Evolutionary conservation across 2,329 filamentous ascomycete species (phyloP), one percentile per base, ranked within the genome.

Genomic region (Botrytis byssoidea): DNA sequence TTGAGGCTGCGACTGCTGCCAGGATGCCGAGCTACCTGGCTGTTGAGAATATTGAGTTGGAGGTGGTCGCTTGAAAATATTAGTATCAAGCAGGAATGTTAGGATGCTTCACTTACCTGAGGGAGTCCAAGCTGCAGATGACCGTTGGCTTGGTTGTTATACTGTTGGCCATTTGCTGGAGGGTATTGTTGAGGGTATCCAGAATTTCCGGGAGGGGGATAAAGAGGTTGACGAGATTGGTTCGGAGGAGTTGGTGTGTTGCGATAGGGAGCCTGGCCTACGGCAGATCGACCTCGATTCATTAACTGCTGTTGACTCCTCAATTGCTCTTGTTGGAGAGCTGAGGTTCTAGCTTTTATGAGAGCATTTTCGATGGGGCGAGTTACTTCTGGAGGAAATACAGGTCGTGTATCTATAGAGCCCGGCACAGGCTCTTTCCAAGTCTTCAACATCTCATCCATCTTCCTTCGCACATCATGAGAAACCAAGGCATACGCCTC

Each of bases 341-440:
- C 88, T 37, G 87, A 88, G 8, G 87, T 88, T 76, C 79, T 80
- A 59, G 93, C 94, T 83, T 96, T 97, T 82, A 96, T 93, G 74
- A 99, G 86, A 69, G 95, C 95, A 83, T 94, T 97, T 35, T 99
- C 96, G 78, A 99, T 98, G 61, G 93, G 93, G 70, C 92, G 89
- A 61, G 95, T 97, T 74, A 95, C 89, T 73, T 98, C 94, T 57
- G 90, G 88, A 42, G 94, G 89, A 81, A 99, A 99, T 70, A 99
- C 95, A 12, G 96, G 95, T 75, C 93, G 90, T n/a, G 91, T 91
- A 79, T 97, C 95, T 81, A 97, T 90, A 22, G 96, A 97, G 67
- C 95, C 96, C 2, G 95, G 94, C 22, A 98, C 94, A 3, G 96
- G 93, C 80, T 97, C 93, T 83, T 98, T 98, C 96, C 96, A 99